Percentiles rank a stretch among this genome's conserved stretches.
phyloP scores from a whole-genome alignment of 2,329 filamentous ascomycete genomes.

The Aspergillus neoniger region DNA sequence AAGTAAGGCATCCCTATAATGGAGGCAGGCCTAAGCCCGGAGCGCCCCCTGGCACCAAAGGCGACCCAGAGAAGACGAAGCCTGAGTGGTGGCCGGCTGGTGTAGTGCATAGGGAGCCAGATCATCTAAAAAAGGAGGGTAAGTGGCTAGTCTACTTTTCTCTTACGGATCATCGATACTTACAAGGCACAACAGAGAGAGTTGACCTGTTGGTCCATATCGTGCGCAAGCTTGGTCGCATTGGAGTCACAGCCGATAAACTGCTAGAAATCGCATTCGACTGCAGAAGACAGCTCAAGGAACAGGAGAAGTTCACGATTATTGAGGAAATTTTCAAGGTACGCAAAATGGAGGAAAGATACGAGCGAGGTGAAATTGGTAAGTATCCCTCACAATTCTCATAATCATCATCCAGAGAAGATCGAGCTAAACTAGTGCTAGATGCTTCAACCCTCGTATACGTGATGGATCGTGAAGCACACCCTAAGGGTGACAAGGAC shows the following conservation, averaged over 20 bases:
- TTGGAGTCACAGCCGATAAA: slow-evolving; percentile 41
- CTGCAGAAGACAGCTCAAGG: slow-evolving; percentile 40
- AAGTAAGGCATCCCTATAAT: slow-evolving; percentile 52
- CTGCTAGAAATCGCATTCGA: slow-evolving; percentile 45
- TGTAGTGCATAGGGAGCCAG: slow-evolving; percentile 52
- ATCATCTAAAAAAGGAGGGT: slow-evolving; percentile 52
- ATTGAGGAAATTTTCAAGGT: slow-evolving; percentile 46
- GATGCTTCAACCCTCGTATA: slow-evolving; percentile 41
- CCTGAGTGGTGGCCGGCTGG: slow-evolving; percentile 49
- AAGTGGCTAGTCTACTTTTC: slow-evolving; percentile 22
- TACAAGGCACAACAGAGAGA: slow-evolving; percentile 28
- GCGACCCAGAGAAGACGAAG: slow-evolving; percentile 48
- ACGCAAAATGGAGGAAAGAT: slow-evolving; percentile 44
- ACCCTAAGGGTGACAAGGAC: slow-evolving; percentile 35
- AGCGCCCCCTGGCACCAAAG: slow-evolving; percentile 39
- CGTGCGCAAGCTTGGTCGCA: slow-evolving; percentile 39
- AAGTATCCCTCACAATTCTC: slow-evolving; percentile 15
- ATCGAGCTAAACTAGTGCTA: slow-evolving; percentile 13
- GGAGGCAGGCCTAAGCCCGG: slow-evolving; percentile 41
- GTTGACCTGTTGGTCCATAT: slow-evolving; percentile 45
- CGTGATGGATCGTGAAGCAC: slow-evolving; percentile 40
- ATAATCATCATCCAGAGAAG: background rate
- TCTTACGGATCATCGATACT: background rate
- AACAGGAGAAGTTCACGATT: slow-evolving; percentile 38
- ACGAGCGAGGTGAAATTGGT: slow-evolving; percentile 45